Conservation (phyloP, 176 grass and related monocot genomes). For the Leersia perrieri region DNA sequence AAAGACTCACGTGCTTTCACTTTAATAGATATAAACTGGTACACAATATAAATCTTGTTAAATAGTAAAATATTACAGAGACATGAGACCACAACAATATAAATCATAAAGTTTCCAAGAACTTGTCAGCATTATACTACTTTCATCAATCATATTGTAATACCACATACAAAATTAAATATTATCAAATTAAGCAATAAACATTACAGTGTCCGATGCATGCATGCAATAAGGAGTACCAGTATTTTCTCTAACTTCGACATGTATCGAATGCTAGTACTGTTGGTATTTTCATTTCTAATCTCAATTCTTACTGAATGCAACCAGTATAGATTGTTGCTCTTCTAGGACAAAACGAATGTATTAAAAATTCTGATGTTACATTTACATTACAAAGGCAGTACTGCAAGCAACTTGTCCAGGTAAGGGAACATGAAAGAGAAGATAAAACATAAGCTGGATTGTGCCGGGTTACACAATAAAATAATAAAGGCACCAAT, state of each 20-base stretch:
- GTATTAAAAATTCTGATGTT: background rate
- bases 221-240: background rate
- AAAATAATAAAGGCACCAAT: background rate
- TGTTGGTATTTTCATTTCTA: background rate
- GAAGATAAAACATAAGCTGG: background rate
- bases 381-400: background rate
- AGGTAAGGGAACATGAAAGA: background rate
- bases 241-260: background rate
- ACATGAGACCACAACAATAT: background rate
- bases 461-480: background rate
- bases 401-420: background rate
- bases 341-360: background rate
- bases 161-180: background rate
- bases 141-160: constrained; percentile 8
- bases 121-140: background rate
- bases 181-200: background rate
- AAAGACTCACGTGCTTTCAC: background rate
- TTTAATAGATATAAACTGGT: constrained; percentile 5
- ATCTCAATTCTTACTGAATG: background rate
- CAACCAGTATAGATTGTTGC: background rate
- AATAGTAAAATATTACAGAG: background rate
- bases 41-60: background rate
- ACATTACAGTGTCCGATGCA: background rate
- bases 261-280: background rate
- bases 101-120: background rate